phyloP scores from a whole-genome alignment of 176 grass and related monocot genomes.

The maize (Zea mays) region DNA sequence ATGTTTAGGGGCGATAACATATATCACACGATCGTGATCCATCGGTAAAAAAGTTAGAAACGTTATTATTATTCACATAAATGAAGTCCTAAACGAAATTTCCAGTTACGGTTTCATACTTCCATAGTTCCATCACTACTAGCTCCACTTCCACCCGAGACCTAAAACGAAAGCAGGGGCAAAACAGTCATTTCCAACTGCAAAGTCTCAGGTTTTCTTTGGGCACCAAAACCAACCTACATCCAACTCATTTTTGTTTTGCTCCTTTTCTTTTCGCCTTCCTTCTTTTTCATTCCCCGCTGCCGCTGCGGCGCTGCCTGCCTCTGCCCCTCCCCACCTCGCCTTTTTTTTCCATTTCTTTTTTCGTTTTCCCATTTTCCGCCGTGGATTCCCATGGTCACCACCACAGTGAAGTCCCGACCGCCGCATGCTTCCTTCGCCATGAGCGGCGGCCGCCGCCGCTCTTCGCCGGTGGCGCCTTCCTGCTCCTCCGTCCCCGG shows the following conservation, averaged over 20 bases:
- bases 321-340: constrained; percentile 38
- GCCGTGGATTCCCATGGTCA: constrained; percentile 64
- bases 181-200: background rate
- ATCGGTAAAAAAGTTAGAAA: too few relatives aligned
- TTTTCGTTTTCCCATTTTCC: constrained; percentile 4
- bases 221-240: constrained; percentile 41
- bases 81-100: too few relatives aligned
- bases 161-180: background rate
- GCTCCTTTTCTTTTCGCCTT: background rate
- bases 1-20: too few relatives aligned
- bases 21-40: too few relatives aligned
- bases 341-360: background rate
- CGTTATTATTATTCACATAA: too few relatives aligned
- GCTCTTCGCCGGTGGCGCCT: constrained; percentile 22
- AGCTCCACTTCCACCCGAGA: background rate
- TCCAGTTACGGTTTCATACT: too few relatives aligned
- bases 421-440: constrained; percentile 38
- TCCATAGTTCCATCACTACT: too few relatives aligned
- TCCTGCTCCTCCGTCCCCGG: constrained; percentile 19
- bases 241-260: constrained; percentile 18
- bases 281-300: constrained; percentile 17
- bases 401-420: constrained; percentile 46
- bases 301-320: background rate
- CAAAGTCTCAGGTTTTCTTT: constrained; percentile 29
- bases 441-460: constrained; percentile 46